Base-by-base conservation (phyloP, 495 filamentous ascomycete species). In the Cercophora newfieldiana region DNA sequence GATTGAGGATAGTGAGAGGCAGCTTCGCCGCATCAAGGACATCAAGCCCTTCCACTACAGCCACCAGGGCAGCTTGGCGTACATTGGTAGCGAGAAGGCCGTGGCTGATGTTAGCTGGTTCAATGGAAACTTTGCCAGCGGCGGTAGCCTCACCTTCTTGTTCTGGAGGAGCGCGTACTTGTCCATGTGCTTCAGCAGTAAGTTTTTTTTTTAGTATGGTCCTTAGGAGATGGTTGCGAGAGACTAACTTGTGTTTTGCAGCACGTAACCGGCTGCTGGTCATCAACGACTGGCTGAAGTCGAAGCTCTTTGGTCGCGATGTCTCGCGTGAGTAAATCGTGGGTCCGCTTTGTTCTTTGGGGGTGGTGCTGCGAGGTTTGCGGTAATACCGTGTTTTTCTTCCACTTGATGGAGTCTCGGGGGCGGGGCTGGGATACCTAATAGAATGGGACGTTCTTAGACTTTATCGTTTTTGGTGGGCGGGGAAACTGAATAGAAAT, bases 181-280 rank as follows among this genome's bases (percentile, higher is more conserved):
- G 79, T 96, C 90, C 86, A 99, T 99, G 95, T 97, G 94, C 87
- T 99, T 98, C 78, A 97, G 93, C 86, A 91, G 91, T 92, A 86
- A 85, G 90, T 89, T 71, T 66, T 58, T 24, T 61, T 60, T n/a
- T n/a, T n/a, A n/a, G n/a, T n/a, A n/a, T n/a, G 28, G 21, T 31
- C 25, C 28, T 7, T 62, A 31, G 22, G 66, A n/a, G 18, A 21
- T 61, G 59, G 21, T 24, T 51, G 26, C 31, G 16, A 7, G 21
- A 30, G 5, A 48, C 71, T 75, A 65, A 78, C 66, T 56, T n/a
- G n/a, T n/a, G 51, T 16, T 55, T 49, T 69, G 49, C 68, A 92
- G 90, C 88, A 50, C 90, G 95, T 66, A 99, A 98, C 80, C 89
- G 95, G 75, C 85, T 97, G 67, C 84, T 99, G 25, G 95, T 99